Evolutionary conservation across 2,329 filamentous ascomycete species (phyloP), one percentile per base, ranked within the genome.

Genomic region (Colletotrichum salicis): DNA sequence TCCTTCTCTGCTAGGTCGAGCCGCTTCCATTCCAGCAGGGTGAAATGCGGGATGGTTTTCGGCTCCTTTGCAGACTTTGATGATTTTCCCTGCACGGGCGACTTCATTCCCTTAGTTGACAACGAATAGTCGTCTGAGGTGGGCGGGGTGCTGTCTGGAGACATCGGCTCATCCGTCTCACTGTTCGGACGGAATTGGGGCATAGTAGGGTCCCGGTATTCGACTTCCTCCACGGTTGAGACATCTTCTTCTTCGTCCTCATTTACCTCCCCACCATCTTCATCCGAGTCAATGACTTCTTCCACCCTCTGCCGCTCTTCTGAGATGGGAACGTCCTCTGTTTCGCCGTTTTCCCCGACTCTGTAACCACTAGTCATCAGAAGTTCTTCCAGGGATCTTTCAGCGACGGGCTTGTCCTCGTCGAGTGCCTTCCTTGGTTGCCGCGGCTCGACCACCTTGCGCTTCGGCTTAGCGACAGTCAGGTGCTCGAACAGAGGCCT

Each of bases 1-100:
- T 95, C 91, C 48, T 86, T 83, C 77, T 96, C 93, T 1, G 92
- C 88, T 19, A 87, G 79, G 75, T 92, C 90, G 8, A 95, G 84
- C 33, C 81, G 79, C 76, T 87, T 89, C 86, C 86, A 90, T 33
- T 82, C 77, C 31, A 82, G 75, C 19, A 90, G 79, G 35, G 79
- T 84, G 11, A 77, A 74, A 64, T 75, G 79, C 22, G 80, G 69
- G 41, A 83, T 76, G 56, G 67, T 65, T 37, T 79, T 67, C 11
- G 60, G 41, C 76, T 79, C 64, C 76, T 80, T 73, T 27, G 71
- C 55, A 27, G 52, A 48, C 11, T 41, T 62, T 7, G 66, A 71
- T 33, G 54, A 58, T 67, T 72, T 74, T 65, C 66, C 70, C 22
- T 65, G 73, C 35, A 29, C 65, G 51, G 37, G 29, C 5, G 72